Evolutionary conservation across 371 early-diverging fungal genomes (phyloP).

Genomic region (Dinochytrium kinnereticum): DNA sequence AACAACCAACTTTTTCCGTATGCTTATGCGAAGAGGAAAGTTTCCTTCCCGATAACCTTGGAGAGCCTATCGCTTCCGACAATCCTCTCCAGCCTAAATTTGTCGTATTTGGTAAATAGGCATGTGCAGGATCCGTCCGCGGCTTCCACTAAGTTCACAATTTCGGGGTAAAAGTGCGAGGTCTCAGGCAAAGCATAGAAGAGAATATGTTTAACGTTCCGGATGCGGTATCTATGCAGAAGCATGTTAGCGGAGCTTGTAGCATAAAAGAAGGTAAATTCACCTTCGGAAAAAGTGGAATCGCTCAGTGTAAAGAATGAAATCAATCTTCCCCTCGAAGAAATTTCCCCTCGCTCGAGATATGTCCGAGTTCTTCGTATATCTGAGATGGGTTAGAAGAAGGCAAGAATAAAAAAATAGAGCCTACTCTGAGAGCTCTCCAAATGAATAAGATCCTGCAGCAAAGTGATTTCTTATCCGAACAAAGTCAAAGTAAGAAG

Average conservation of each 20-base stretch:
- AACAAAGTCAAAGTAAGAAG: constrained; percentile 97
- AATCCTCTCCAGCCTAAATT: constrained; percentile 84
- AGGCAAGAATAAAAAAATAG: not conserved
- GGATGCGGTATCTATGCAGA: constrained; percentile 68
- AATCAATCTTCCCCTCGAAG: constrained; percentile 76
- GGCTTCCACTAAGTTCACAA: constrained; percentile 67
- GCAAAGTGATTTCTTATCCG: constrained; percentile 82
- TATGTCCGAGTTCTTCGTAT: constrained; percentile 70
- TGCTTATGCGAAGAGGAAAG: constrained; percentile 50
- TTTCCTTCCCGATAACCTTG: constrained; percentile 71
- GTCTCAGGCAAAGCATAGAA: constrained; percentile 91
- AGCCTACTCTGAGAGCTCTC: constrained; percentile 62
- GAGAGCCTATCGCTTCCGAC: constrained; percentile 80
- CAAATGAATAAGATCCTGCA: constrained; percentile 72
- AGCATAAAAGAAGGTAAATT: not conserved
- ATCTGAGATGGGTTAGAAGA: constrained; percentile 45
- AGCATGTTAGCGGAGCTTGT: not conserved
- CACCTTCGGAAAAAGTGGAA: constrained; percentile 91
- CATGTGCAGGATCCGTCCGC: constrained; percentile 51
- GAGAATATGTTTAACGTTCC: constrained; percentile 83
- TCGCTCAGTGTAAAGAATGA: constrained; percentile 89
- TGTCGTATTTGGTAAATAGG: constrained; percentile 83
- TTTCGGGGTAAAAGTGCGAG: constrained; percentile 87
- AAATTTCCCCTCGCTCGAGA: constrained; percentile 79
- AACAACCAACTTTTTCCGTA: not conserved